These are phyloP conservation scores for Speleostelium caveatum DNA, from an alignment of 78 protist species.

Conservation along the genomic window DNA sequence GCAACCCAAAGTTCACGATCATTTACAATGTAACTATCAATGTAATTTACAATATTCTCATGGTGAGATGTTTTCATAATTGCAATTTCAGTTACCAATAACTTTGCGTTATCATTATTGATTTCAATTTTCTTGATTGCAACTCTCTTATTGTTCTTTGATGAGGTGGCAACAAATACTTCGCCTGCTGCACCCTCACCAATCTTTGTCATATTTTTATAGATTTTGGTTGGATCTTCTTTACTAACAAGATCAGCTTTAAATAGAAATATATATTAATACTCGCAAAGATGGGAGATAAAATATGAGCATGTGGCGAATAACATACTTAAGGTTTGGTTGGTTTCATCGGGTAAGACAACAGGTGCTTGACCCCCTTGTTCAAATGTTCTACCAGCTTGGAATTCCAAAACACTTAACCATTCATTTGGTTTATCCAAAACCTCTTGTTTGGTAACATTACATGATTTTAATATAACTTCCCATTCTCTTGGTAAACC, in stretches of 20 bases:
- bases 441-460: constrained; percentile 75
- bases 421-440: constrained; percentile 76
- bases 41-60: constrained; percentile 82
- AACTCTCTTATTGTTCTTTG: constrained; percentile 75
- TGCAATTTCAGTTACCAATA: constrained; percentile 83
- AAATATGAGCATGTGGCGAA: no score
- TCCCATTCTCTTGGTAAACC: constrained; percentile 89
- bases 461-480: constrained; percentile 59
- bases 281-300: not conserved
- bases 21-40: constrained; percentile 67
- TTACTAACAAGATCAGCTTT: constrained; percentile 49
- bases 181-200: constrained; percentile 92
- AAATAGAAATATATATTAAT: not conserved
- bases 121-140: constrained; percentile 87
- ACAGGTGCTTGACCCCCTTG: not conserved
- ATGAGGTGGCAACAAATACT: constrained; percentile 84
- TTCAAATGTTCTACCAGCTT: constrained; percentile 52
- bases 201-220: constrained; percentile 77
- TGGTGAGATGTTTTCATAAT: constrained; percentile 82
- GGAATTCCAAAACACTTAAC: constrained; percentile 76
- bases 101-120: constrained; percentile 77
- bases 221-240: constrained; percentile 77
- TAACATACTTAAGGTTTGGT: constrained; percentile 32
- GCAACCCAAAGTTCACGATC: constrained; percentile 93
- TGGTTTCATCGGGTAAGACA: constrained; percentile 76